Conservation (phyloP, 2,329 filamentous ascomycete genomes). For the Exserohilum rostratum region DNA sequence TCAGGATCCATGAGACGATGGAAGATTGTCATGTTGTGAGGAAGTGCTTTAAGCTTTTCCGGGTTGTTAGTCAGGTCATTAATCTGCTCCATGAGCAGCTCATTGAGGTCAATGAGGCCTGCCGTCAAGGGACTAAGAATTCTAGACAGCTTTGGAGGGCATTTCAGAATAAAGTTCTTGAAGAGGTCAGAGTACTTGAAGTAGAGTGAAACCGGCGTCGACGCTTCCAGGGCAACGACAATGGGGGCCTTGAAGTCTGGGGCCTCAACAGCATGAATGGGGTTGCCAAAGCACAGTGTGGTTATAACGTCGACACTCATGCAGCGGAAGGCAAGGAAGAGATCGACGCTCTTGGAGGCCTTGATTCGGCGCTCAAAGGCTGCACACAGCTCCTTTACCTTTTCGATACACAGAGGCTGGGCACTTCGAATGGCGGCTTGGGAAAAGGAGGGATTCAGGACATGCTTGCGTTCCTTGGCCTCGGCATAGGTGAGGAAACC, state of each 20-base stretch:
- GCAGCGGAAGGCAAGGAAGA: slow-evolving; percentile 34
- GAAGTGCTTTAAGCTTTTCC: slow-evolving; percentile 37
- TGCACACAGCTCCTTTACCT: slow-evolving; percentile 42
- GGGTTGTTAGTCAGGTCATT: slow-evolving; percentile 39
- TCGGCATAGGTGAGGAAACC: slow-evolving; percentile 49
- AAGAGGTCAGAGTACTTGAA: slow-evolving; percentile 51
- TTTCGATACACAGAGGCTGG: slow-evolving; percentile 47
- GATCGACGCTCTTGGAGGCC: slow-evolving; percentile 21
- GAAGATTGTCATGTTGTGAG: slow-evolving; percentile 49
- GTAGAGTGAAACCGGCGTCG: slow-evolving; percentile 41
- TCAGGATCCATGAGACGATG: slow-evolving; percentile 45
- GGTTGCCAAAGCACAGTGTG: slow-evolving; percentile 51
- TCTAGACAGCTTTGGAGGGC: slow-evolving; percentile 47
- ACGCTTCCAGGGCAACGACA: slow-evolving; percentile 50
- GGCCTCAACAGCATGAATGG: slow-evolving; percentile 48
- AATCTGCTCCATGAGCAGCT: slow-evolving; percentile 43
- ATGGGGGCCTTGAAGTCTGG: slow-evolving; percentile 52
- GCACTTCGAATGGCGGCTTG: slow-evolving; percentile 45
- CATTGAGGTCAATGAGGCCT: slow-evolving; percentile 49
- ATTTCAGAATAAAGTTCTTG: slow-evolving; percentile 47
- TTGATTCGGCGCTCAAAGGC: slow-evolving; percentile 36
- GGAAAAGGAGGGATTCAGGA: slow-evolving; percentile 53
- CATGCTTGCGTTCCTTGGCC: slow-evolving; percentile 51
- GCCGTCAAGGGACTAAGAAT: slow-evolving; percentile 45
- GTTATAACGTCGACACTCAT: slow-evolving; percentile 35